These are phyloP conservation scores for Cryptococcus wingfieldii DNA, from an alignment of 1,284 basidiomycete genomes.

Conservation along the genomic window DNA sequence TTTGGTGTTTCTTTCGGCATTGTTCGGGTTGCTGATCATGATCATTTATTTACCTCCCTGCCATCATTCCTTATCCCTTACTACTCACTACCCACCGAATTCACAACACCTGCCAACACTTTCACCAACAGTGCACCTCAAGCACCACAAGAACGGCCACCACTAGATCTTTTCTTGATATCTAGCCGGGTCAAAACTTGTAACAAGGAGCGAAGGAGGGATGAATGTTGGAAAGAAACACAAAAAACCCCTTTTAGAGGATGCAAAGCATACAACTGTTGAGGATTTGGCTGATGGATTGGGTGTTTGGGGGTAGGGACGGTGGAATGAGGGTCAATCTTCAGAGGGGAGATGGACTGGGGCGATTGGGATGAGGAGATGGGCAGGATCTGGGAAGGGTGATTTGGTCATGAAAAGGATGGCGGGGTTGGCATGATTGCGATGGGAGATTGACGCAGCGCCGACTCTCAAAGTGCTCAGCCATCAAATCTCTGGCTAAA, in stretches of 20 bases:
- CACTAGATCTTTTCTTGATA: conserved; percentile 27
- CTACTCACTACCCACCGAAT: neutral
- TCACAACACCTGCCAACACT: neutral
- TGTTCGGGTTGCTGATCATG: neutral
- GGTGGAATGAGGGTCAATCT: no score
- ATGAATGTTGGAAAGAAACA: neutral
- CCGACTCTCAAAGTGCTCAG: no score
- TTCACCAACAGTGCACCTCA: conserved; percentile 38
- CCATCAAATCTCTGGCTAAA: no score
- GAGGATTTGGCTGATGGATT: neutral
- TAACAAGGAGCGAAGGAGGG: neutral
- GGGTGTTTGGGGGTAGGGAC: neutral
- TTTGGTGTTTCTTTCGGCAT: conserved; percentile 26
- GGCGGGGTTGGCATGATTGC: no score
- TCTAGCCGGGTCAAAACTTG: neutral
- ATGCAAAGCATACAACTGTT: neutral
- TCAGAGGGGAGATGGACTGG: no score
- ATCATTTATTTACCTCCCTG: neutral
- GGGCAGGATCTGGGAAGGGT: no score
- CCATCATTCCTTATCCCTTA: neutral
- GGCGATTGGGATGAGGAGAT: no score
- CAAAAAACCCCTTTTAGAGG: neutral
- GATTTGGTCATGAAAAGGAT: no score
- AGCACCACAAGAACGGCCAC: conserved; percentile 48
- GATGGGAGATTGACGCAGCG: no score